Percentiles rank a stretch among this genome's conserved stretches.
phyloP scores from a whole-genome alignment of 257 asterid genomes.

The Orobanche coerulescens region DNA sequence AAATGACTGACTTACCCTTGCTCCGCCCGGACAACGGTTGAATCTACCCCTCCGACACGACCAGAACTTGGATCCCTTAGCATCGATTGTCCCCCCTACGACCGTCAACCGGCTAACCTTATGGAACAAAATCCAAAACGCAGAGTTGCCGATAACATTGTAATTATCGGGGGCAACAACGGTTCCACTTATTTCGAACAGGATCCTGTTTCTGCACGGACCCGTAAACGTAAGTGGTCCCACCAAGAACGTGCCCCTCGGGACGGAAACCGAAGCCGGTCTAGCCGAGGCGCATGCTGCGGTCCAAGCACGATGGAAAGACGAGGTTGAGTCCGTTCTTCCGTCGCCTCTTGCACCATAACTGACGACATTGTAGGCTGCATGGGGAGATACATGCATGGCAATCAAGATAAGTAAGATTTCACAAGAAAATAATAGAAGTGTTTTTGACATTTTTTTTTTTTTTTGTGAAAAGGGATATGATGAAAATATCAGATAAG shows the following conservation, averaged over 20 bases:
- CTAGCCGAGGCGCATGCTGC: slow-evolving; percentile 54
- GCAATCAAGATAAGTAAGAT: slow-evolving; percentile 11
- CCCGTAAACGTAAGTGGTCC: slow-evolving; percentile 39
- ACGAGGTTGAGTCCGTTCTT: slow-evolving; percentile 49
- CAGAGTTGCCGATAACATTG: slow-evolving; percentile 37
- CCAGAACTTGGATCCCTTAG: slow-evolving; percentile 54
- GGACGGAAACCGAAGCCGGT: slow-evolving; percentile 50
- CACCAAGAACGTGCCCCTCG: slow-evolving; percentile 44
- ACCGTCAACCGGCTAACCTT: slow-evolving; percentile 48
- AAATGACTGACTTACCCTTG: slow-evolving; percentile 39
- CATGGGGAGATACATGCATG: slow-evolving; percentile 7
- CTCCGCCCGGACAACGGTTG: slow-evolving; percentile 48
- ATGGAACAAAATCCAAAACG: slow-evolving; percentile 54
- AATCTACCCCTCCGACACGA: slow-evolving; percentile 32
- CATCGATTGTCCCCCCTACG: slow-evolving; percentile 63
- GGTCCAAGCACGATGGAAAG: slow-evolving; percentile 58
- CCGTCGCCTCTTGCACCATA: slow-evolving; percentile 78
- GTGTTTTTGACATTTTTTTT: slow-evolving; percentile 5
- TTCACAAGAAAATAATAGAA: slow-evolving; percentile 13
- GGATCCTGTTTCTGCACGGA: slow-evolving; percentile 50
- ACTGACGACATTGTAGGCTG: slow-evolving; percentile 46
- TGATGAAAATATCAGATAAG: background rate
- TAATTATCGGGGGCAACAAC: slow-evolving; percentile 52
- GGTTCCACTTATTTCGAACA: slow-evolving; percentile 45
- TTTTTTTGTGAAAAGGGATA: background rate